phyloP scores from a whole-genome alignment of 2,329 filamentous ascomycete genomes.

The Fusarium nisikadoi region DNA sequence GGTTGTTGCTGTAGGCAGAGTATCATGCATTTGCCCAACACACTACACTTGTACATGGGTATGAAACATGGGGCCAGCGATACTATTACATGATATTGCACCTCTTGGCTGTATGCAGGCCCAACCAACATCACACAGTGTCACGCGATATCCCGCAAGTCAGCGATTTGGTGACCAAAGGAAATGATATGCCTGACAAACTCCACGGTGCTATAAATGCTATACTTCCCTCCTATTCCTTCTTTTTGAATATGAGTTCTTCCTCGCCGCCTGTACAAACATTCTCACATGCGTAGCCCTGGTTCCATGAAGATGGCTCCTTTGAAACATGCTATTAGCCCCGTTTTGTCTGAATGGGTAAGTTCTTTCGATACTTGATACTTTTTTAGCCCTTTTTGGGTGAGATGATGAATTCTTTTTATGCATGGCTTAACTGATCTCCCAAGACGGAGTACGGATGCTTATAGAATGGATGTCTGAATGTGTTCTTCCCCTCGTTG shows the following conservation, averaged over 20 bases:
- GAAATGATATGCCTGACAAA: background rate
- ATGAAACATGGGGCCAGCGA: constrained; percentile 31
- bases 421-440: constrained; percentile 51
- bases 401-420: constrained; percentile 45
- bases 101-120: constrained; percentile 32
- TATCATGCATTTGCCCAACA: constrained; percentile 22
- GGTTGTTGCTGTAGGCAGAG: background rate
- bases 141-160: constrained; percentile 42
- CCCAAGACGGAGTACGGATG: constrained; percentile 39
- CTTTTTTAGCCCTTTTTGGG: background rate
- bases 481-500: background rate
- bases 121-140: constrained; percentile 20
- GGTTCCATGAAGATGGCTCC: background rate
- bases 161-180: constrained; percentile 20
- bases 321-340: background rate
- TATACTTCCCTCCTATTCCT: background rate
- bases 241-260: background rate
- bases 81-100: constrained; percentile 44
- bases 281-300: background rate
- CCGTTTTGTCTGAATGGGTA: constrained; percentile 9
- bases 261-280: background rate
- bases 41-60: constrained; percentile 15
- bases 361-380: background rate
- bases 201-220: constrained; percentile 29
- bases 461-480: constrained; percentile 48